These are phyloP conservation scores for Irpex sp. DNA, from an alignment of 1,284 basidiomycete species.

Conservation along the genomic window DNA sequence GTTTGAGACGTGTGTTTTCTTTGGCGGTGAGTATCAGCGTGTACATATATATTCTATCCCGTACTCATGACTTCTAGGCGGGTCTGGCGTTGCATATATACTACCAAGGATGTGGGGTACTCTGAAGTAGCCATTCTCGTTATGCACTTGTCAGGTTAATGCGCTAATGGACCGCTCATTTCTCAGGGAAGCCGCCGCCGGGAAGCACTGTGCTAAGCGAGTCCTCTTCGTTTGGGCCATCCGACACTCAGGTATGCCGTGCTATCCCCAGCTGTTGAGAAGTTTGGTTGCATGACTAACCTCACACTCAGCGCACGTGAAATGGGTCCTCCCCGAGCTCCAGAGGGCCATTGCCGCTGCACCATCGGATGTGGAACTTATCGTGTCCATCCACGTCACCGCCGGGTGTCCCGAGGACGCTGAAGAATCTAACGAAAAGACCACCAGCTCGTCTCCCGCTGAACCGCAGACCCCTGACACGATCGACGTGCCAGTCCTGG, in stretches of 20 bases:
- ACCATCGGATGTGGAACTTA: conserved; percentile 14
- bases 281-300: neutral
- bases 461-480: neutral
- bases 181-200: conserved; percentile 21
- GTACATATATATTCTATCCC: no score
- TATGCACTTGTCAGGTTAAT: neutral
- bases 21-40: conserved; percentile 36
- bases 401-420: neutral
- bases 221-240: conserved; percentile 41
- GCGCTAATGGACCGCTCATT: neutral
- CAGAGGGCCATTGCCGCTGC: conserved; percentile 13
- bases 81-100: conserved; percentile 46
- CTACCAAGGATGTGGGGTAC: conserved; percentile 40
- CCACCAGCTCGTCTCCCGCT: neutral
- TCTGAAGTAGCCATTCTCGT: conserved; percentile 30
- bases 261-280: neutral
- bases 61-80: conserved; percentile 26
- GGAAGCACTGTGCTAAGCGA: conserved; percentile 24
- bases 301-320: conserved; percentile 16
- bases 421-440: neutral
- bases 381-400: conserved; percentile 19
- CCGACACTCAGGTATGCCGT: conserved; percentile 30
- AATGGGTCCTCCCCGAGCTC: conserved; percentile 18
- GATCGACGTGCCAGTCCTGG: neutral
- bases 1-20: conserved; percentile 39